Conservation (phyloP, 1,284 basidiomycete genomes). For the Trichosporon ovoides region DNA sequence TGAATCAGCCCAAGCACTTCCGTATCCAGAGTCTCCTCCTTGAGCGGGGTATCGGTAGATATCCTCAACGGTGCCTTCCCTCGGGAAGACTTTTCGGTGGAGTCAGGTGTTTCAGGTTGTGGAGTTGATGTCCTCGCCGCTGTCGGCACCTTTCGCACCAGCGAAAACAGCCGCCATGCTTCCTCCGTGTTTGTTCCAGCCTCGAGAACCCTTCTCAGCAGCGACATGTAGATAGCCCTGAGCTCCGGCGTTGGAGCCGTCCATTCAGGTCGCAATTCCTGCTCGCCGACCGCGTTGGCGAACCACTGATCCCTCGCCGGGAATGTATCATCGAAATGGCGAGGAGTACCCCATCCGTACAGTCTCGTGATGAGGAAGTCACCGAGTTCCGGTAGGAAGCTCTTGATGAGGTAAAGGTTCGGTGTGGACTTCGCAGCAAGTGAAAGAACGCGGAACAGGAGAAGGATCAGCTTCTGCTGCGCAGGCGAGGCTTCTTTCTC, state of each 20-base stretch:
- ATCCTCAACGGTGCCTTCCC: conserved; percentile 6
- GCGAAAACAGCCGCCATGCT: conserved; percentile 40
- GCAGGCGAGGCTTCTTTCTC: neutral
- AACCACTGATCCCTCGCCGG: conserved; percentile 35
- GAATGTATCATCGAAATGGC: conserved; percentile 37
- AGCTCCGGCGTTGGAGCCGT: conserved; percentile 18
- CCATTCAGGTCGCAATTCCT: conserved; percentile 24
- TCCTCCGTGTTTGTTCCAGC: conserved; percentile 33
- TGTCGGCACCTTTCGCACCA: conserved; percentile 30
- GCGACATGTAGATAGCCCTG: conserved; percentile 29
- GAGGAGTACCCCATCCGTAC: conserved; percentile 28
- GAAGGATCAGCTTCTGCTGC: conserved; percentile 17
- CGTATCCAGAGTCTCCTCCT: conserved; percentile 25
- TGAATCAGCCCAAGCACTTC: conserved; percentile 42
- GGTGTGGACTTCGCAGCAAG: conserved; percentile 12
- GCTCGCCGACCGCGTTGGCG: conserved; percentile 18
- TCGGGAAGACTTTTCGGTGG: neutral
- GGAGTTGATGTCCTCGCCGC: neutral
- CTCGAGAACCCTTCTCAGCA: conserved; percentile 35
- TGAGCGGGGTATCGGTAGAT: neutral
- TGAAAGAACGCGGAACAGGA: conserved; percentile 28
- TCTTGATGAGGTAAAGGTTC: conserved; percentile 30
- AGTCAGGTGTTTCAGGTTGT: conserved; percentile 3
- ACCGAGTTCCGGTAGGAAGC: conserved; percentile 29
- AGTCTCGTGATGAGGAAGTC: conserved; percentile 35